These are phyloP conservation scores for Mycena sp. DNA, from an alignment of 1,284 basidiomycete genomes.

Conservation along the genomic window DNA sequence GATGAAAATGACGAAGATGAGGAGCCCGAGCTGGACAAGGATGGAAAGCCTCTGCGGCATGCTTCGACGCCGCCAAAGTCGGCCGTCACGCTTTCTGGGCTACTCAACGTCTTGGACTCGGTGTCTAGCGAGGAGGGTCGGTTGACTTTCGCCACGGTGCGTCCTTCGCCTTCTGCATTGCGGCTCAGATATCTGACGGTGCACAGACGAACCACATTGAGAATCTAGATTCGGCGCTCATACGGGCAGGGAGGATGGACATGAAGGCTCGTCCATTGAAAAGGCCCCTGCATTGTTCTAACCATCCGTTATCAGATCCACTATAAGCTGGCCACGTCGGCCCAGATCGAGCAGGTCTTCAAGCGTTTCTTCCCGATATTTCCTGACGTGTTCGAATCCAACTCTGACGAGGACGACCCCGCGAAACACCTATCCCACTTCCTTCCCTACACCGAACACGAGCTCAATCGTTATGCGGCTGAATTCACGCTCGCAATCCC, in stretches of 20 bases:
- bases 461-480: background rate
- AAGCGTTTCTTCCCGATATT: slow-evolving; percentile 20
- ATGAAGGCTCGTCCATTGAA: slow-evolving; percentile 1
- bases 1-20: slow-evolving; percentile 21
- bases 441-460: background rate
- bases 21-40: slow-evolving; percentile 13
- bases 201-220: slow-evolving; percentile 27
- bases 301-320: slow-evolving; percentile 8
- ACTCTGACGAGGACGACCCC: background rate
- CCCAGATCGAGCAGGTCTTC: slow-evolving; percentile 16
- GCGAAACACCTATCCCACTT: too few species aligned
- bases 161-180: background rate
- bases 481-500: background rate
- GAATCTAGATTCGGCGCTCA: slow-evolving; percentile 25
- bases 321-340: slow-evolving; percentile 17
- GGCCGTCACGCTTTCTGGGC: slow-evolving; percentile 20
- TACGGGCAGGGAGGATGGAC: slow-evolving; percentile 27
- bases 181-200: background rate
- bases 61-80: background rate
- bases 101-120: slow-evolving; percentile 24
- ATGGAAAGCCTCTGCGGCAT: slow-evolving; percentile 11
- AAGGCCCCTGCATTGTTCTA: background rate
- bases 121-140: slow-evolving; percentile 27
- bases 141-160: slow-evolving; percentile 22
- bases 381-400: too few species aligned